phyloP scores from a whole-genome alignment of 371 early-diverging fungal species.

The Mucor irregularis region DNA sequence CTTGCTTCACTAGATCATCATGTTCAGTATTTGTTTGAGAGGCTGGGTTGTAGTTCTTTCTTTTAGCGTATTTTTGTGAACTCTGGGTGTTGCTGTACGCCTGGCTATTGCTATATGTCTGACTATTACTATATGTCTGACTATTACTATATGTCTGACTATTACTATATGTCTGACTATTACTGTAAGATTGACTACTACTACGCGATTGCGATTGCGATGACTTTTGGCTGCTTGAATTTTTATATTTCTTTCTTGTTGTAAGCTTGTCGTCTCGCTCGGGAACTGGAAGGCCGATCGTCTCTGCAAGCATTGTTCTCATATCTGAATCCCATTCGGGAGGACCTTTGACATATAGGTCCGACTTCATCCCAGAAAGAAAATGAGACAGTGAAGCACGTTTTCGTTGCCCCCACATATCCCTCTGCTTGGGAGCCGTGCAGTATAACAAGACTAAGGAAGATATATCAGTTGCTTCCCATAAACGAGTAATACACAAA shows the following conservation, averaged over 20 bases:
- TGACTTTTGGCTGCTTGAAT: too few species aligned
- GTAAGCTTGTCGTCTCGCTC: neutral
- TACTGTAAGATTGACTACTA: too few species aligned
- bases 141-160: too few species aligned
- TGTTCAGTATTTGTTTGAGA: too few species aligned
- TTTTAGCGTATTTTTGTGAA: too few species aligned
- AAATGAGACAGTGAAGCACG: neutral
- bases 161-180: too few species aligned
- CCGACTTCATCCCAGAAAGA: neutral
- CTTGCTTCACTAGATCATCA: too few species aligned
- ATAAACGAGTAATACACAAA: neutral
- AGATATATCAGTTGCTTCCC: neutral
- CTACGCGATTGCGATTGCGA: neutral
- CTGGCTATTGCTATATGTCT: too few species aligned
- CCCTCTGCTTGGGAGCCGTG: neutral
- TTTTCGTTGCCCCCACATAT: neutral
- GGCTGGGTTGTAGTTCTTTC: too few species aligned
- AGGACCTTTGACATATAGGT: neutral
- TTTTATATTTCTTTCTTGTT: too few species aligned
- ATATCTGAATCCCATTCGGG: conserved; percentile 4
- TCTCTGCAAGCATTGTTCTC: conserved; percentile 9
- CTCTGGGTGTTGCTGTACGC: too few species aligned
- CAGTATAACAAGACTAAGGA: conserved; percentile 18
- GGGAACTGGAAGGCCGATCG: neutral
- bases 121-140: too few species aligned